A percentile compares a stretch with the other conserved stretches of the same genome.
Evolutionary conservation across 164 flowering plant genomes (phyloP).

Genomic region (Dillenia turbinata): DNA sequence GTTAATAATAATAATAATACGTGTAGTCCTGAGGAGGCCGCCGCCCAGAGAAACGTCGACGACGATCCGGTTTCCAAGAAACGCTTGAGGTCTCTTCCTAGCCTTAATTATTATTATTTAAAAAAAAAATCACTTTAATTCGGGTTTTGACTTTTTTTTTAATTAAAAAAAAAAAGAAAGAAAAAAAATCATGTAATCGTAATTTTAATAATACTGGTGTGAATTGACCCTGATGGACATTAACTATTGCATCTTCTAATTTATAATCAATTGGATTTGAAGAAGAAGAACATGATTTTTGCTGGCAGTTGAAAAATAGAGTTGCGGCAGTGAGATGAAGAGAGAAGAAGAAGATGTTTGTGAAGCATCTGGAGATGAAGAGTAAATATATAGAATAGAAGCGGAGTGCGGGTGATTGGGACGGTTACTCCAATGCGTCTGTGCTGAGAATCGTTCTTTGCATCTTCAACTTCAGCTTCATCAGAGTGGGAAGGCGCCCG

Average conservation of each 20-base stretch:
- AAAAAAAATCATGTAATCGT: neutral
- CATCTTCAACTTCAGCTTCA: conserved; percentile 51
- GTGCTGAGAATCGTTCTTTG: conserved; percentile 76
- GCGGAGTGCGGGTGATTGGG: conserved; percentile 78
- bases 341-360: conserved; percentile 85
- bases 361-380: conserved; percentile 81
- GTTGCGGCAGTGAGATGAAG: conserved; percentile 90
- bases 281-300: conserved; percentile 3
- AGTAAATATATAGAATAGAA: conserved; percentile 75
- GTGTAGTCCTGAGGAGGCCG: conserved; percentile 4
- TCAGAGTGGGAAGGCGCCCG: conserved; percentile 41
- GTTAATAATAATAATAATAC: conserved; percentile 14
- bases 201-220: neutral
- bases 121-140: neutral
- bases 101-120: conserved; percentile 11
- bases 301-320: conserved; percentile 84
- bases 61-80: conserved; percentile 49
- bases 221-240: neutral
- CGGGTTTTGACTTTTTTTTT: neutral
- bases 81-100: conserved; percentile 34
- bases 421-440: conserved; percentile 53
- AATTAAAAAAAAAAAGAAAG: too few relatives aligned
- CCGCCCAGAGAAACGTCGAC: conserved; percentile 2
- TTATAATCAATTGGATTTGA: neutral
- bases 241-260: neutral